A percentile compares a stretch with the other conserved stretches of the same genome.
Evolutionary conservation across 176 grass and related monocot species (phyloP).

Genomic region (Musa schizocarpa): DNA sequence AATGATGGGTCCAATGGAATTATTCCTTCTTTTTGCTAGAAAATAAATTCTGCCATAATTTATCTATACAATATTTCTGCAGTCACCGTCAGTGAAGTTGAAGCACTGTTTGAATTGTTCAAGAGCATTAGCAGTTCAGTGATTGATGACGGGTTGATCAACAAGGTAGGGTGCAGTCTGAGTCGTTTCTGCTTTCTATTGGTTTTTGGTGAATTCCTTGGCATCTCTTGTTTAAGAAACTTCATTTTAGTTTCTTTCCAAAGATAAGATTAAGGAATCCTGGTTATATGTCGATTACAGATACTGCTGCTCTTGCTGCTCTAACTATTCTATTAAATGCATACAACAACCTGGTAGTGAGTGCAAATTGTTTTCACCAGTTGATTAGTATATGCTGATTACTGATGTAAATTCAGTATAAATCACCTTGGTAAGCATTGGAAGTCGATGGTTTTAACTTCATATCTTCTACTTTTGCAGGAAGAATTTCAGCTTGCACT

Average conservation of each 20-base stretch:
- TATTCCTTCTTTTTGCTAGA: background rate
- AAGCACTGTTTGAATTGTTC: slow-evolving; percentile 89
- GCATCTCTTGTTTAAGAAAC: background rate
- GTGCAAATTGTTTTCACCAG: background rate
- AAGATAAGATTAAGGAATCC: background rate
- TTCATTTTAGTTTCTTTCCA: background rate
- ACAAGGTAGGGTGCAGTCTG: slow-evolving; percentile 34
- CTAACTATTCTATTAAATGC: background rate
- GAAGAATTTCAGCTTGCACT: slow-evolving; percentile 14
- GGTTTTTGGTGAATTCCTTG: background rate
- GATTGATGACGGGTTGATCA: slow-evolving; percentile 91
- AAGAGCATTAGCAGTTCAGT: slow-evolving; percentile 96
- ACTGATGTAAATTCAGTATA: background rate
- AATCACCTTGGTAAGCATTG: background rate
- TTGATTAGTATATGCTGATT: background rate
- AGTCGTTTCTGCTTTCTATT: background rate
- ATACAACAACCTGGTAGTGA: background rate
- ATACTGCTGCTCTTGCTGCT: background rate
- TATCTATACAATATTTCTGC: background rate
- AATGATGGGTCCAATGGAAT: no score
- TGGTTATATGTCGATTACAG: background rate
- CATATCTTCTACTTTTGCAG: background rate
- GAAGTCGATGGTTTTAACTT: background rate
- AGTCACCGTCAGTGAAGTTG: slow-evolving; percentile 94
- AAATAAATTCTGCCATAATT: background rate